Conservation (phyloP, 352 stramenopile species). For the Globisporangium spiculum region DNA sequence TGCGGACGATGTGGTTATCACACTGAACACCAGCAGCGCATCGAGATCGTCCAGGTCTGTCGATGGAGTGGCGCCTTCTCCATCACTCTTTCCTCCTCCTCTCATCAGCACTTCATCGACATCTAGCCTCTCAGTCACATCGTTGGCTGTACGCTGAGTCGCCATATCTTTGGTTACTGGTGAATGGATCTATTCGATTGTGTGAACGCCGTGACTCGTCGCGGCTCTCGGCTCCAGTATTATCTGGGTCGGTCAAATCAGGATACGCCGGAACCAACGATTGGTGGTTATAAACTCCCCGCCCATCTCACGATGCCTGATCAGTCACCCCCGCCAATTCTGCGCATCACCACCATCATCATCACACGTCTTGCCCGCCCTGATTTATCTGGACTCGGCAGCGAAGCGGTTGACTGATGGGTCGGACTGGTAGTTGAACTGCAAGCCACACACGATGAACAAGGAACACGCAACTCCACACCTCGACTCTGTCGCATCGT, state of each 20-base stretch:
- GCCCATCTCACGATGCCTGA: neutral
- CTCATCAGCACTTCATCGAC: neutral
- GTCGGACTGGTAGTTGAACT: neutral
- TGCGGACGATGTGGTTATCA: neutral
- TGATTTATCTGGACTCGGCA: neutral
- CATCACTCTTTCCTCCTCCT: neutral
- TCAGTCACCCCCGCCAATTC: neutral
- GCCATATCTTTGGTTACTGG: neutral
- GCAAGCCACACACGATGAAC: constrained; percentile 2
- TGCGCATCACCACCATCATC: neutral
- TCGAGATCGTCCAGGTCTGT: neutral
- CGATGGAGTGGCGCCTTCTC: neutral
- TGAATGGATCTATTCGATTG: neutral
- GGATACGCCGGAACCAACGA: neutral
- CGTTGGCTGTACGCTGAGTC: neutral
- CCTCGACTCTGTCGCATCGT: constrained; percentile 8
- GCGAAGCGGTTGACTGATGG: neutral
- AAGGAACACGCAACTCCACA: constrained; percentile 6
- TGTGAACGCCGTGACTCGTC: constrained; percentile 7
- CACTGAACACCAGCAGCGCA: constrained; percentile 1
- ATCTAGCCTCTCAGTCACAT: neutral
- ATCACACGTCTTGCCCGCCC: neutral
- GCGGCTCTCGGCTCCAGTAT: neutral
- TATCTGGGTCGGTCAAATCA: neutral
- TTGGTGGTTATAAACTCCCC: constrained; percentile 8